Conservation (phyloP, 2,329 filamentous ascomycete genomes). For the Neophaeococcomyces aloes region DNA sequence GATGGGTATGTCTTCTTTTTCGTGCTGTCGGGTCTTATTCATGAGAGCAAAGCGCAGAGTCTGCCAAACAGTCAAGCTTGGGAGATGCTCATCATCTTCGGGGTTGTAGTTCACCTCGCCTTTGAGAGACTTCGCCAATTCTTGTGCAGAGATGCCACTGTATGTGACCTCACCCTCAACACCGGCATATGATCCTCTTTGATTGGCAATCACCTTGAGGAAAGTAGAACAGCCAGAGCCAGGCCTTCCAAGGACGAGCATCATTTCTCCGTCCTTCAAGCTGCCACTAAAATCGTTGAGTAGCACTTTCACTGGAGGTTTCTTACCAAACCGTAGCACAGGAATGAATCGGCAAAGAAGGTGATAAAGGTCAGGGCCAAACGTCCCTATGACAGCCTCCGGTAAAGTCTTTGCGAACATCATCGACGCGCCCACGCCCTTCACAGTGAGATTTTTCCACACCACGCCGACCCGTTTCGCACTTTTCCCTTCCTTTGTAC, state of each 20-base stretch:
- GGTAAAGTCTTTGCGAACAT: constrained; percentile 63
- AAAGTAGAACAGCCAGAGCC: constrained; percentile 69
- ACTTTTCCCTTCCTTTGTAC: constrained; percentile 51
- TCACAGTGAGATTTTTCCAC: constrained; percentile 65
- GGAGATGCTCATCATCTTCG: constrained; percentile 67
- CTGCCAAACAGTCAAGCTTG: constrained; percentile 64
- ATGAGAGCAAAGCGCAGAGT: constrained; percentile 64
- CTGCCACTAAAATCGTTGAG: constrained; percentile 59
- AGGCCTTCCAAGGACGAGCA: constrained; percentile 61
- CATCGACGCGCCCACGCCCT: constrained; percentile 56
- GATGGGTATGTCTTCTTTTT: constrained; percentile 52
- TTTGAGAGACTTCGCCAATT: constrained; percentile 57
- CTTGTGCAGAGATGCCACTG: constrained; percentile 57
- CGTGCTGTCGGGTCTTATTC: constrained; percentile 62
- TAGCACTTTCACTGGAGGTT: constrained; percentile 43
- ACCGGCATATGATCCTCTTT: constrained; percentile 52
- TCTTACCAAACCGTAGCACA: constrained; percentile 37
- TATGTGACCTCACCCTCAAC: constrained; percentile 63
- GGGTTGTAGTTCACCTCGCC: constrained; percentile 71
- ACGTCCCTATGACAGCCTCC: constrained; percentile 63
- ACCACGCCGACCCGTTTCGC: constrained; percentile 69
- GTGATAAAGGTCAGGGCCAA: constrained; percentile 67
- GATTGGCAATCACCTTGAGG: constrained; percentile 63
- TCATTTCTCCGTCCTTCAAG: constrained; percentile 60
- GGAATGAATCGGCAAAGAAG: constrained; percentile 48